phyloP scores from a whole-genome alignment of 148 eudicot species.

The Chenopodium quinoa region DNA sequence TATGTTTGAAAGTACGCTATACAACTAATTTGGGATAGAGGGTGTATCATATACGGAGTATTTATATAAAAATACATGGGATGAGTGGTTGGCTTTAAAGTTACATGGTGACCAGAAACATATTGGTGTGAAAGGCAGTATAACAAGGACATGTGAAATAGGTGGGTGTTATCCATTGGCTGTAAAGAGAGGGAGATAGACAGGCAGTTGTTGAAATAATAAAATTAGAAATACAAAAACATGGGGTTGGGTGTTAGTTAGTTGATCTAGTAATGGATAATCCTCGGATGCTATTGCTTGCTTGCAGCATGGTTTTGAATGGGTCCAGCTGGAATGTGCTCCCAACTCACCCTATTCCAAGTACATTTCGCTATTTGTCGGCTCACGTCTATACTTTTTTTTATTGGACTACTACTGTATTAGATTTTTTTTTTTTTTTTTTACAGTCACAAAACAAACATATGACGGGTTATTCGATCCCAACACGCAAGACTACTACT shows the following conservation, averaged over 20 bases:
- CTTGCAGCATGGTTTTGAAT: conserved; percentile 16
- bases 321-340: conserved; percentile 14
- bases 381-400: background rate
- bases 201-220: background rate
- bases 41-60: too few relatives aligned
- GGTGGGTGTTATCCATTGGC: conserved; percentile 13
- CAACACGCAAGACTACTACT: too few relatives aligned
- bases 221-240: background rate
- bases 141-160: conserved; percentile 14
- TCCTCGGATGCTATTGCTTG: conserved; percentile 11
- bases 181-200: conserved; percentile 16
- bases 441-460: too few relatives aligned
- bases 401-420: background rate
- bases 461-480: too few relatives aligned
- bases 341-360: background rate
- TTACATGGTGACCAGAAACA: conserved; percentile 8
- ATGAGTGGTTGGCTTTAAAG: conserved; percentile 29
- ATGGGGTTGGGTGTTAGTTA: conserved; percentile 5
- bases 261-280: conserved; percentile 17
- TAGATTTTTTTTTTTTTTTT: too few relatives aligned
- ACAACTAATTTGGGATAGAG: too few relatives aligned
- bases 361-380: background rate
- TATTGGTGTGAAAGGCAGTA: conserved; percentile 10
- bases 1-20: too few relatives aligned
- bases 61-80: background rate